Evolutionary conservation across 1,139 yeast species (phyloP), one percentile per base, ranked within the genome.

Genomic region (Geotrichum siamense): DNA sequence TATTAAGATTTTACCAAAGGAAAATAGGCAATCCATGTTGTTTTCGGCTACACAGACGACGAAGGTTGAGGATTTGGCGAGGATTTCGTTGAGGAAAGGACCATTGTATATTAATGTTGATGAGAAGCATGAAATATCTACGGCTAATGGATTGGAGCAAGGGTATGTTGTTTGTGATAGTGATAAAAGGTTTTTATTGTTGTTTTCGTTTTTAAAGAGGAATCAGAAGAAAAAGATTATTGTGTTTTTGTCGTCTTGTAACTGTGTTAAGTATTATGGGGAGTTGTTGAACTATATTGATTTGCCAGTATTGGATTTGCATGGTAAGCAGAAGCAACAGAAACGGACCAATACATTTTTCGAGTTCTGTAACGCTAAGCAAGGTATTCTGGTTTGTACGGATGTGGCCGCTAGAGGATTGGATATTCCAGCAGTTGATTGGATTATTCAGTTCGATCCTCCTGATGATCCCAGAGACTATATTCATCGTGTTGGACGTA

Each of bases 401-500:
- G 97, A 91, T 66, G 97, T 91, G 54, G 98, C 97, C 20, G 97
- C 98, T 9, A 79, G 98, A 72, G 98, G 98, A 13, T 76, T 91
- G 54, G 98, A 91, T 69, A 89, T 91, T 53, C 96, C 96, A 42
- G 83, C 94, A 23, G 97, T 91, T 44, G 96, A 89, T 67, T 91
- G 97, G 95, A 91, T 91, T 57, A 80, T 91, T 51, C 97, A 91
- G 69, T 87, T 84, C 56, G 96, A 91, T 64, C 97, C 97, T 41
- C 97, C 97, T 62, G 97, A 91, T 79, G 97, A 91, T 68, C 97
- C 97, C 63, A 79, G 96, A 67, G 96, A 89, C 67, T 91, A 91
- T 61, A 89, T 91, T 57, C 98, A 91, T 67, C 79, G 97, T 65
- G 97, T 91, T 29, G 98, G 98, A 52, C 81, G 98, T 72, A 91